Evolutionary conservation across 768 basidiomycete species (phyloP), one percentile per base, ranked within the genome.

Genomic region (Gloeopeniophorella convolvens): DNA sequence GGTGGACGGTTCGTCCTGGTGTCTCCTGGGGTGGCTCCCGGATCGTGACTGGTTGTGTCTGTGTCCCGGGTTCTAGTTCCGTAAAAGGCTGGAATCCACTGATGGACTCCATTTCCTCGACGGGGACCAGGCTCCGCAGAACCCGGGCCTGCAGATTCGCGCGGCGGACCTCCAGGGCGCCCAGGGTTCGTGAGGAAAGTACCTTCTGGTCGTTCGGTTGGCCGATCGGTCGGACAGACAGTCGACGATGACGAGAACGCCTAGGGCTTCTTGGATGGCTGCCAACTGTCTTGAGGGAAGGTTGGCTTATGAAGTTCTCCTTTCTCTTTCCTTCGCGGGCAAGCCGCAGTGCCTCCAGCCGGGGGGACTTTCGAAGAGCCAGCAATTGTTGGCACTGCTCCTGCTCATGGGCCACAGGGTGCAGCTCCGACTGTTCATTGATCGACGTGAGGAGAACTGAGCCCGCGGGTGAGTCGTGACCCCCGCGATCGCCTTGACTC

Each of bases 41-140:
- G 5, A 48, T 2, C 4, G 42, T 39, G 20, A 48, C 36, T 11
- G 52, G 52, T 13, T 16, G 35, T 24, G 15, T 23, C 30, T 39
- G 42, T 24, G 16, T 45, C 34, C 41, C 42, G 3, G 42, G 30
- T 2, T 43, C 46, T 23, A 54, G 42, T 32, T 48, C 47, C 16
- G 52, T 54, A 9, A 54, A 53, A 16, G 52, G 52, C 15, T 27
- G 46, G 26, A 54, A 54, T 15, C 52, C 52, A 13, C 39, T 36
- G 31, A 54, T 26, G 3, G 39, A 30, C 3, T 54, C 52, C 52
- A 54, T 54, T 16, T 54, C 52, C 42, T 54, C 52, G 4, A 43
- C 52, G n/a, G 47, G 42, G 8, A 54, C 46, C 46, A 54, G 42
- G 32, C 20, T 41, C 7, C 39, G 7, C 6, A 48, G 47, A 36